phyloP scores from a whole-genome alignment of 2,329 filamentous ascomycete species.

The Monilinia aucupariae region DNA sequence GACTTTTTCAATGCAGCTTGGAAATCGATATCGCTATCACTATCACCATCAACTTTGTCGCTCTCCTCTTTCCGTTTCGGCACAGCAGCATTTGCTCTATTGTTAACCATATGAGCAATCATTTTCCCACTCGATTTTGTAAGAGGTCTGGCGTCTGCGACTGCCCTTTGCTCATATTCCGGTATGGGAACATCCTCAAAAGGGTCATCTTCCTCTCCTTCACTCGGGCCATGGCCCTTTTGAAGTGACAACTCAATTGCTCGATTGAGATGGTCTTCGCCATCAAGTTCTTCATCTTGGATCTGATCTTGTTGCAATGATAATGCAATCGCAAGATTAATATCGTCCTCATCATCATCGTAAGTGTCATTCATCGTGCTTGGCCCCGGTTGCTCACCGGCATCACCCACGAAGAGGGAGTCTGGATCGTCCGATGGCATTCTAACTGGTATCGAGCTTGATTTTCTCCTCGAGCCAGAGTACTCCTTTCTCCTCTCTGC shows the following conservation, averaged over 20 bases:
- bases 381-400: constrained; percentile 12
- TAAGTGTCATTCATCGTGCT: constrained; percentile 14
- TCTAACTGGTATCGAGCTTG: constrained; percentile 15
- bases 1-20: constrained; percentile 69
- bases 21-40: constrained; percentile 77
- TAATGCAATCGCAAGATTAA: constrained; percentile 39
- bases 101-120: constrained; percentile 71
- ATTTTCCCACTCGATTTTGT: constrained; percentile 49
- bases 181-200: constrained; percentile 50
- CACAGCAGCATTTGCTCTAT: constrained; percentile 59
- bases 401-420: constrained; percentile 32
- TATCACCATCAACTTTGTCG: constrained; percentile 40
- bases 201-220: constrained; percentile 36
- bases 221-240: constrained; percentile 46
- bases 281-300: constrained; percentile 41
- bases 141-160: constrained; percentile 47
- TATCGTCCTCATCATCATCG: constrained; percentile 17
- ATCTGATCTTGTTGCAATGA: constrained; percentile 55
- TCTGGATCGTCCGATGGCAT: constrained; percentile 25
- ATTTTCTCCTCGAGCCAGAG: constrained; percentile 20
- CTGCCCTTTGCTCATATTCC: constrained; percentile 53
- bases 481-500: constrained; percentile 26
- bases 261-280: constrained; percentile 70
- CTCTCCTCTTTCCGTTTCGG: constrained; percentile 38
- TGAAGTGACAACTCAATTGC: constrained; percentile 84